Base-by-base conservation (phyloP, 140 eudicot genomes). In the Anethum foeniculum region DNA sequence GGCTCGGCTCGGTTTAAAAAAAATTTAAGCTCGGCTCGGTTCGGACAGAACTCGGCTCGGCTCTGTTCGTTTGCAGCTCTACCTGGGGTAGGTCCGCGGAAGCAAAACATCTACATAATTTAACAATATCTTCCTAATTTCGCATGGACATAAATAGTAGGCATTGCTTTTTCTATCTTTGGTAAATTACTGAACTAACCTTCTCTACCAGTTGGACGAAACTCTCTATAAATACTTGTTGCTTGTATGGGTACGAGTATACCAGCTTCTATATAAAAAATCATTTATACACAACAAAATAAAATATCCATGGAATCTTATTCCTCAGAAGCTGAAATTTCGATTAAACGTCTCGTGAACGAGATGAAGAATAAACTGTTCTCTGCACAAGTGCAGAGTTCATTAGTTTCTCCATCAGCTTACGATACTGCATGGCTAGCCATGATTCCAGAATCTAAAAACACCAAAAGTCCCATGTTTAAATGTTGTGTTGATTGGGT, bases 351-450 rank as follows among this genome's bases (percentile, higher is more conserved):
- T 80, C 84, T 86, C 41, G 92, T 83, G 21, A 32, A 54, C 6
- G 75, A 79, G 47, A 65, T 88, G 46, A 90, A 90, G 85, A 65
- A 69, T 14, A 88, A 85, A 6, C 77, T 85, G 75, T 86, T 90
- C 80, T 83, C 83, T 7, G 21, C 30, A 7, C 21, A 43, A 46
- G 28, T 34, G 48, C 18, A 30, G 47, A 7, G 48, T 52, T 79
- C 86, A 13, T 86, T 83, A 67, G 85, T 77, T 27, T 82, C 89
- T 19, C 90, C 88, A 21, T 88, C 88, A 23, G 89, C 92, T 11
- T 88, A 86, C 56, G 95, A 90, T 76, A 90, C 90, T 7, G 92
- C 92, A 0, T 90, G 95, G 95, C 64, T 90, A 80, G 90, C 92
- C 34, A 86, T 88, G 89, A 76, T 90, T 68, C 90, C 88, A 21